Base-by-base conservation (phyloP, 208 protist genomes). In the Naegleria gruberi region DNA sequence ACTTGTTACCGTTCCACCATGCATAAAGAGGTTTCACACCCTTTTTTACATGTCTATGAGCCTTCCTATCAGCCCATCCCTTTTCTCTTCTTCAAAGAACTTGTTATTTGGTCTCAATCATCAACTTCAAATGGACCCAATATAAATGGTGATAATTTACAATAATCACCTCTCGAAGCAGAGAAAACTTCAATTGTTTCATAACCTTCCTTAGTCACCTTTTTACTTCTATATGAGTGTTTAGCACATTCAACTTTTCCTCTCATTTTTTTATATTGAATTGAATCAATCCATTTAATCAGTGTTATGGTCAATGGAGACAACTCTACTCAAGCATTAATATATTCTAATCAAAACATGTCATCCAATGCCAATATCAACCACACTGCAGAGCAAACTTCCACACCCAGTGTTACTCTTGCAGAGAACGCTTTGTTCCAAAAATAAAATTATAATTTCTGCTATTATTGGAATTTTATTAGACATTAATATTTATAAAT, bases 1-100 rank as follows among this genome's bases (percentile, higher is more conserved):
- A n/a, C n/a, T n/a, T n/a, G n/a, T n/a, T n/a, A n/a, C 84, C 84
- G 4, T 88, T 8, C 84, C 84, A 88, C 19, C n/a, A 88, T 34
- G 84, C 5, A 73, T 88, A 88, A 4, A 88, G 30, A 8, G 84
- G 84, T 10, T 55, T 55, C 23, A 26, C 84, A n/a, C n/a, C n/a
- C 51, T 88, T 88, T 19, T 73, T 88, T 8, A 88, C 84, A 26
- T 40, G 34, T 30, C 84, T 8, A 88, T 88, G 84, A 30, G 84
- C 84, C 26, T 88, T 88, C 7, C 6, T 10, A 40, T 88, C 84
- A 8, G 5, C 84, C 84, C 84, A 88, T 34, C 84, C 84, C 23
- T 26, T n/a, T 19, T 88, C 44, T 37, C 84, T 55, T 74, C 84
- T 26, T 26, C 84, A 6, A 30, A 88, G n/a, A 55, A 88, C 30